Conservation (phyloP, 352 stramenopile genomes). For the Hyaloperonospora brassicae region DNA sequence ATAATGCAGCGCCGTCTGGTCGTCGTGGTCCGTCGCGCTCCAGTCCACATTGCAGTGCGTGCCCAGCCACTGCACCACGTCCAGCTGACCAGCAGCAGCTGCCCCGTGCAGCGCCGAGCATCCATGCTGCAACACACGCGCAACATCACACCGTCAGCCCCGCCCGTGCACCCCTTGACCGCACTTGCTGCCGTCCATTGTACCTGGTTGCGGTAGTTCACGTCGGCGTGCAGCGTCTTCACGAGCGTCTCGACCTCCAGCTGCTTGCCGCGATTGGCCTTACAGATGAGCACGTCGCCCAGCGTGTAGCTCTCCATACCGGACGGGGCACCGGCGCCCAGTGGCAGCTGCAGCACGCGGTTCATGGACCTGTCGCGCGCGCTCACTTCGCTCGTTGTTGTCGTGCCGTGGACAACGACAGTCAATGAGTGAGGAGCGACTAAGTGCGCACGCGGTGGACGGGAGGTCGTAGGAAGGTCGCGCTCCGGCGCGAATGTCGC, state of each 20-base stretch:
- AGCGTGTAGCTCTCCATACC: constrained; percentile 72
- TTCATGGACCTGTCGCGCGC: constrained; percentile 31
- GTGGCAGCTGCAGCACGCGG: constrained; percentile 55
- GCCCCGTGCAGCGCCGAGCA: constrained; percentile 73
- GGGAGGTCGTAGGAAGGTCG: no score
- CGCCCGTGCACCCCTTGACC: neutral
- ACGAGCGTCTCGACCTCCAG: constrained; percentile 71
- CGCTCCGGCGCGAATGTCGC: no score
- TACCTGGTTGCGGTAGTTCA: constrained; percentile 85
- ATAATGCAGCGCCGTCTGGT: constrained; percentile 81
- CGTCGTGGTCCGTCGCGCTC: constrained; percentile 61
- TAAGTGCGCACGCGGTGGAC: no score
- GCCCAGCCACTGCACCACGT: constrained; percentile 78
- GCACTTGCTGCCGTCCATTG: neutral
- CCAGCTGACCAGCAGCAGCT: constrained; percentile 66
- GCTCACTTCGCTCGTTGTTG: no score
- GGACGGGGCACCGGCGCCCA: constrained; percentile 35
- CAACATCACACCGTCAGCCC: constrained; percentile 7
- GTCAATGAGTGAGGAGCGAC: no score
- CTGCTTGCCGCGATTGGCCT: constrained; percentile 77
- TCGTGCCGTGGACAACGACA: no score
- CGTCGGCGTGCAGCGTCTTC: constrained; percentile 62
- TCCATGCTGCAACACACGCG: constrained; percentile 42
- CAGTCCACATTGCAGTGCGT: constrained; percentile 48
- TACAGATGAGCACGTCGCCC: constrained; percentile 82